Percentiles rank a stretch among this genome's conserved stretches.
Conservation (phyloP, 768 basidiomycete species). For the Paxillus rubicundulus region DNA sequence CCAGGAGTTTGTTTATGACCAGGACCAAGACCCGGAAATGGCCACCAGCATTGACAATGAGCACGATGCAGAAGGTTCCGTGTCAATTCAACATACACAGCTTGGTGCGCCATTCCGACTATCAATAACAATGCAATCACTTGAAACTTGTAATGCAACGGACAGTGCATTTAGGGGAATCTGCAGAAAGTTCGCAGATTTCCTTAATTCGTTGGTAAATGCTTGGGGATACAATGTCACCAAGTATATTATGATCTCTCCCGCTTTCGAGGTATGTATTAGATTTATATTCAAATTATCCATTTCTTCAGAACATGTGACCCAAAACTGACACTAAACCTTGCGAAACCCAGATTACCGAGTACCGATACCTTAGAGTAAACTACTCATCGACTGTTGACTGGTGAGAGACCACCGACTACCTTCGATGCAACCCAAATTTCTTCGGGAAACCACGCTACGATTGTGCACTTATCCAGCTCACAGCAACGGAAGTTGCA, state of each 20-base stretch:
- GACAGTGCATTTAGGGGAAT: not conserved
- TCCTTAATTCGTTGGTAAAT: not conserved
- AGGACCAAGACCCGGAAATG: too few relatives aligned
- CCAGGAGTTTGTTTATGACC: not conserved
- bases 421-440: conserved; percentile 29
- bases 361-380: conserved; percentile 24
- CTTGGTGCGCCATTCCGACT: too few relatives aligned
- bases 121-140: too few relatives aligned
- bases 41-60: too few relatives aligned
- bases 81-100: conserved; percentile 11
- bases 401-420: conserved; percentile 28
- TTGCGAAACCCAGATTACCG: conserved; percentile 15
- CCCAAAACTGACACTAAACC: not conserved
- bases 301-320: too few relatives aligned
- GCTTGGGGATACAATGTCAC: not conserved
- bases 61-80: conserved; percentile 10
- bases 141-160: not conserved
- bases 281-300: too few relatives aligned
- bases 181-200: not conserved
- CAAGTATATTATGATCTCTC: not conserved
- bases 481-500: not conserved
- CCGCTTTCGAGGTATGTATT: not conserved
- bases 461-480: conserved; percentile 26
- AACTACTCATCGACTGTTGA: conserved; percentile 27
- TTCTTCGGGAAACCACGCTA: conserved; percentile 28